phyloP scores from a whole-genome alignment of 805 yeast genomes.

The Yarrowia yakushimensis region DNA sequence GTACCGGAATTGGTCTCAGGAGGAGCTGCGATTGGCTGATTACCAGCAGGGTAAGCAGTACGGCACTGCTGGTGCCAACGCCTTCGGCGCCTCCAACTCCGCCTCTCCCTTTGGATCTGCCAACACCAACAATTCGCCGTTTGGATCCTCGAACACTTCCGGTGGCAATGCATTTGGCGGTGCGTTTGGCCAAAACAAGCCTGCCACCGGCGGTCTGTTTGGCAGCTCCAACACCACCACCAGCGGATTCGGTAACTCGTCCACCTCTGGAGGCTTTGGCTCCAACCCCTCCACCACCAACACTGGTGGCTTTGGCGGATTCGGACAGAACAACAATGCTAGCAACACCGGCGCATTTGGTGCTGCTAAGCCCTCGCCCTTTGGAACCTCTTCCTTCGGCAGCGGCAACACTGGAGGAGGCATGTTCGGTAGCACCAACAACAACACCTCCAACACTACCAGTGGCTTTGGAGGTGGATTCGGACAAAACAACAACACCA shows the following conservation, averaged over 20 bases:
- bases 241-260: conserved; percentile 1
- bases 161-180: conserved; percentile 14
- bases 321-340: conserved; percentile 31
- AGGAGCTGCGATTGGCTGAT: conserved; percentile 82
- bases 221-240: conserved; percentile 28
- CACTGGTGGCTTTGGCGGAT: conserved; percentile 12
- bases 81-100: conserved; percentile 29
- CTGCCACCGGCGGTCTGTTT: conserved; percentile 29
- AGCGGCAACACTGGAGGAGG: conserved; percentile 37
- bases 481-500: conserved; percentile 35
- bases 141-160: conserved; percentile 28
- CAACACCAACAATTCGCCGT: conserved; percentile 27
- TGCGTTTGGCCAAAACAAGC: conserved; percentile 29
- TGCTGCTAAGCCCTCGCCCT: conserved; percentile 35
- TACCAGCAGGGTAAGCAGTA: conserved; percentile 67
- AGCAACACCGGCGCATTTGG: conserved; percentile 27
- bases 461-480: conserved; percentile 40
- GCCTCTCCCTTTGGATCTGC: conserved; percentile 32
- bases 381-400: conserved; percentile 29
- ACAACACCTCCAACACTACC: conserved; percentile 29
- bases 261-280: conserved; percentile 25
- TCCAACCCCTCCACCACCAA: conserved; percentile 28
- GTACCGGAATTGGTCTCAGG: conserved; percentile 73
- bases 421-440: conserved; percentile 40
- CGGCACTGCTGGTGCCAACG: conserved; percentile 43